phyloP scores from a whole-genome alignment of 176 grass and related monocot species.

The Puccinellia tenuiflora region DNA sequence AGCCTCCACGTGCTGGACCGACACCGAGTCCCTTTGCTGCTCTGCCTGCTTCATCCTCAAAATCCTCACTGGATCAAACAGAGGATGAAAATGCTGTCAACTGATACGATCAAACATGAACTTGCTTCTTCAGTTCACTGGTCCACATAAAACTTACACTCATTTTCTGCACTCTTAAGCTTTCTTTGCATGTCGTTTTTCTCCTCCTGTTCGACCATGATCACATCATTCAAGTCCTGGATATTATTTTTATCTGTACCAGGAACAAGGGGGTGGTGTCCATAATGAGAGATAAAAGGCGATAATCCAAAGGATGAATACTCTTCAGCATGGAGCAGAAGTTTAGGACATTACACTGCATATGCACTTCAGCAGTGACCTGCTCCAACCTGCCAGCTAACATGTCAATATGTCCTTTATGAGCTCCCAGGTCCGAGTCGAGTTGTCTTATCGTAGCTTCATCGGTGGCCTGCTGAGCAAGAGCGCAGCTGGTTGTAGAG shows the following conservation, averaged over 20 bases:
- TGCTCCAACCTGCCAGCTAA: conserved; percentile 53
- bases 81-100: neutral
- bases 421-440: conserved; percentile 46
- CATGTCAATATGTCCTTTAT: conserved; percentile 58
- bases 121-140: neutral
- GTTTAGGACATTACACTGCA: conserved; percentile 51
- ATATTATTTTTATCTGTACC: conserved; percentile 60
- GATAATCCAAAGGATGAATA: neutral
- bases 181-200: conserved; percentile 64
- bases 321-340: neutral
- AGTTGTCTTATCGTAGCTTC: conserved; percentile 52
- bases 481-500: conserved; percentile 48
- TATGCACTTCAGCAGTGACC: conserved; percentile 47
- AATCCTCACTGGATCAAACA: conserved; percentile 44
- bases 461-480: conserved; percentile 60
- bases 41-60: conserved; percentile 59
- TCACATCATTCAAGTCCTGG: conserved; percentile 57
- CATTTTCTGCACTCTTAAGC: conserved; percentile 67
- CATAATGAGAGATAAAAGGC: neutral
- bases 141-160: conserved; percentile 38
- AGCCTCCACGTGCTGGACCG: conserved; percentile 61
- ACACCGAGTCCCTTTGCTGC: conserved; percentile 70
- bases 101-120: neutral
- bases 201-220: conserved; percentile 79
- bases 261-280: neutral